phyloP scores from a whole-genome alignment of 1,284 basidiomycete genomes.

The Cryptococcus sp. region DNA sequence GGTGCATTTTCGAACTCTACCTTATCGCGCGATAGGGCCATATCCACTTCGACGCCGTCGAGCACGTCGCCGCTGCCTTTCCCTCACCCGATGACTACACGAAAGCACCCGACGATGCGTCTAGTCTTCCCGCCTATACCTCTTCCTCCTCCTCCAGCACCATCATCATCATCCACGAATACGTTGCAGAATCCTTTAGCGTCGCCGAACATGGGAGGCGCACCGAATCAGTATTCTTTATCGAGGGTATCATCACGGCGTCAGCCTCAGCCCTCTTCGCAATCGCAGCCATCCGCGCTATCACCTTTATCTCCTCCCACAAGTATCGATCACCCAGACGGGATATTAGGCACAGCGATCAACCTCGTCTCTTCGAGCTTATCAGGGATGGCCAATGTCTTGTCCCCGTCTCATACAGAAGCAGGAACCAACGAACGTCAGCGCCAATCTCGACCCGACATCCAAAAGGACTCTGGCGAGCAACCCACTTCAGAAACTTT shows the following conservation, averaged over 20 bases:
- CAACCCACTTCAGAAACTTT: too few species aligned
- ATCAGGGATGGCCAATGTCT: slow-evolving; percentile 6
- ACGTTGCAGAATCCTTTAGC: slow-evolving; percentile 1
- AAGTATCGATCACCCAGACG: background rate
- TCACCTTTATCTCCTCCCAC: too few species aligned
- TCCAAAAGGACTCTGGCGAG: too few species aligned
- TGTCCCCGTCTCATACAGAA: background rate
- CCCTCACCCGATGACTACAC: slow-evolving; percentile 39
- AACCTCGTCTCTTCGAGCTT: slow-evolving; percentile 5
- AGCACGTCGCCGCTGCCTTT: slow-evolving; percentile 28
- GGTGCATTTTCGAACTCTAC: background rate
- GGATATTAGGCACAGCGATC: slow-evolving; percentile 12
- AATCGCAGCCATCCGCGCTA: too few species aligned
- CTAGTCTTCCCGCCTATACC: slow-evolving; percentile 32
- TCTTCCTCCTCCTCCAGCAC: background rate
- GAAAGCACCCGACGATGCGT: slow-evolving; percentile 47
- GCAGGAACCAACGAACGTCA: background rate
- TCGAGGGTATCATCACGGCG: slow-evolving; percentile 1
- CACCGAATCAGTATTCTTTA: background rate
- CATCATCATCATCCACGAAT: background rate
- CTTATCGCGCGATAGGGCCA: slow-evolving; percentile 3
- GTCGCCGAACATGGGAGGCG: background rate
- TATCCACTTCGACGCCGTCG: slow-evolving; percentile 5
- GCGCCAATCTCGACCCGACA: too few species aligned
- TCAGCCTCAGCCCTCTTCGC: background rate